Conservation (phyloP, 108 stramenopile genomes). For the Hondaea fermentalgiana region DNA sequence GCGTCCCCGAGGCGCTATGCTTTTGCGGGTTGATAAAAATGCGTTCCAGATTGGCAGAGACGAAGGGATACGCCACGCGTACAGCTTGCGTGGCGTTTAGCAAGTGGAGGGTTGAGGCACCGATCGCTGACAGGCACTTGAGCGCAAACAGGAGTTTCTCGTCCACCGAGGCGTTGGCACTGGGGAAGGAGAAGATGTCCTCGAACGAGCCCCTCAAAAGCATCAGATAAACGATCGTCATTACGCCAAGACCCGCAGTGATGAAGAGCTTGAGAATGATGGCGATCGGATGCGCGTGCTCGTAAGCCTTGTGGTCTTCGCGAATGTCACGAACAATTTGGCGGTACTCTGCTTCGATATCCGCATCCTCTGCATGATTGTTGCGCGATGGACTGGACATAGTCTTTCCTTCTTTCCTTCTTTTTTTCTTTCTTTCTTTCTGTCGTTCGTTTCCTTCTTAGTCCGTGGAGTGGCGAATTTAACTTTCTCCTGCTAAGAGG, state of each 20-base stretch:
- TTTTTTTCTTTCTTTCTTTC: no score
- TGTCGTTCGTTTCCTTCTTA: no score
- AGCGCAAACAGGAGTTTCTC: neutral
- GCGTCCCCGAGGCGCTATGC: neutral
- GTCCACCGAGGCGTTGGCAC: neutral
- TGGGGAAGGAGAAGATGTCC: neutral
- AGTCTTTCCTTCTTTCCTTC: no score
- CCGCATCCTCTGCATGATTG: no score
- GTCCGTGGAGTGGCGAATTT: no score
- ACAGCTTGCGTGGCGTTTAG: neutral
- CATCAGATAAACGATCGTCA: neutral
- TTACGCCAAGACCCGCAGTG: neutral
- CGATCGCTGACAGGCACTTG: neutral
- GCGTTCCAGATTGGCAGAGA: neutral
- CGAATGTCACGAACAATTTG: neutral
- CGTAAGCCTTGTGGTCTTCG: neutral
- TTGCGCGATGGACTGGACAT: no score
- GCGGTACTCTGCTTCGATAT: no score
- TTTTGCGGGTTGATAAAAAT: neutral
- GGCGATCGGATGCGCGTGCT: neutral
- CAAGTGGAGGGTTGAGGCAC: neutral
- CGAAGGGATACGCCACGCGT: neutral
- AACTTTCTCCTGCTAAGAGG: no score
- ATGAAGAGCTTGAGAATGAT: neutral
- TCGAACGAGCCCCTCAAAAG: neutral